Percentiles rank a stretch among this genome's conserved stretches.
Evolutionary conservation across 2,329 filamentous ascomycete species (phyloP).

Genomic region (Pseudogymnoascus sp.): DNA sequence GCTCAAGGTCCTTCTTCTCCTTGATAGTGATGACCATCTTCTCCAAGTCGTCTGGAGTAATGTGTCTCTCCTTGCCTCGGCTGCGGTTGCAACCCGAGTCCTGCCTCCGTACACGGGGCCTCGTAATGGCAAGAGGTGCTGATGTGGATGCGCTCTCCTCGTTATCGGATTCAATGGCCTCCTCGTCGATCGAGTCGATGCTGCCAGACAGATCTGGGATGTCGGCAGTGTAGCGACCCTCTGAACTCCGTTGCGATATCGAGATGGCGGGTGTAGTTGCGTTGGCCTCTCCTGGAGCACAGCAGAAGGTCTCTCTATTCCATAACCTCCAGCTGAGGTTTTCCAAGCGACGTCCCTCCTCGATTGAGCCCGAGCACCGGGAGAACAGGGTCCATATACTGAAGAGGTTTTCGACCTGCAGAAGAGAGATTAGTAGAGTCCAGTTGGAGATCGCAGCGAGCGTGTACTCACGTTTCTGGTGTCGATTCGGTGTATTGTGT

Average conservation of each 20-base stretch:
- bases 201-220: constrained; percentile 71
- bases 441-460: not conserved
- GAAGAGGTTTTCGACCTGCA: constrained; percentile 70
- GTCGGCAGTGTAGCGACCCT: constrained; percentile 42
- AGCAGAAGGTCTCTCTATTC: constrained; percentile 90
- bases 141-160: constrained; percentile 39
- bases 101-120: constrained; percentile 62
- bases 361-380: constrained; percentile 86
- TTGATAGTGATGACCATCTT: constrained; percentile 93
- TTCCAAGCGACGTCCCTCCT: constrained; percentile 85
- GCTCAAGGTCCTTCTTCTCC: constrained; percentile 66
- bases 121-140: constrained; percentile 50
- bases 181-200: constrained; percentile 64
- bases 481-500: constrained; percentile 90
- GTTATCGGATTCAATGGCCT: constrained; percentile 49
- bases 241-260: constrained; percentile 25
- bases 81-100: constrained; percentile 68
- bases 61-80: constrained; percentile 73
- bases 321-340: constrained; percentile 95
- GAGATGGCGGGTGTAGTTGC: constrained; percentile 37
- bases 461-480: constrained; percentile 58
- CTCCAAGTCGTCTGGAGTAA: constrained; percentile 86
- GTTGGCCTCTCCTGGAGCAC: constrained; percentile 54
- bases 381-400: constrained; percentile 98
- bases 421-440: not conserved